Evolutionary conservation across 768 basidiomycete species (phyloP).

Genomic region (Hemileccinum impolitum): DNA sequence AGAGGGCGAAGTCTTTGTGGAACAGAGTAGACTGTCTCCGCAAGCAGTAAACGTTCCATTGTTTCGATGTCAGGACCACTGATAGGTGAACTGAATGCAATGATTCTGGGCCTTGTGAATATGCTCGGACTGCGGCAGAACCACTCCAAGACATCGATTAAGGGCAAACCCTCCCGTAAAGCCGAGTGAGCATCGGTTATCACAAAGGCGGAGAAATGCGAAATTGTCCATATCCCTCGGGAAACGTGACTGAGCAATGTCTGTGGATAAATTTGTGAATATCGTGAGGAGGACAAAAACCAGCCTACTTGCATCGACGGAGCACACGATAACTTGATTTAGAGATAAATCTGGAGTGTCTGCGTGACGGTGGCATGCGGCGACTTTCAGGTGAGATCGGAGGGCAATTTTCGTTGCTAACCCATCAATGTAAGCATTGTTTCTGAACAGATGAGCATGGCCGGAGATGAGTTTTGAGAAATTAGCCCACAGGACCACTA

Average conservation of each 20-base stretch:
- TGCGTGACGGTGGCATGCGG: slow-evolving; percentile 9
- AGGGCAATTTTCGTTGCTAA: slow-evolving; percentile 13
- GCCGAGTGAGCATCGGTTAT: slow-evolving; percentile 41
- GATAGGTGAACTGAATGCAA: slow-evolving; percentile 36
- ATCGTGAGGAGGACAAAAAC: neutral
- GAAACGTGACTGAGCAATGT: slow-evolving; percentile 39
- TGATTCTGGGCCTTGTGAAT: slow-evolving; percentile 40
- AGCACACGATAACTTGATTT: slow-evolving; percentile 39
- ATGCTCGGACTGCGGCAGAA: slow-evolving; percentile 39
- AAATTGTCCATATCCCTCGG: slow-evolving; percentile 37
- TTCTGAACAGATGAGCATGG: slow-evolving; percentile 7
- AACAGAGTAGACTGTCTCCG: slow-evolving; percentile 37
- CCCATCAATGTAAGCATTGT: slow-evolving; percentile 10
- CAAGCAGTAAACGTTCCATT: slow-evolving; percentile 39
- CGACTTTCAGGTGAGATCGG: slow-evolving; percentile 16
- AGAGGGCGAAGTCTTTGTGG: slow-evolving; percentile 38
- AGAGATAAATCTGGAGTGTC: slow-evolving; percentile 18
- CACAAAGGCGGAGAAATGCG: slow-evolving; percentile 44
- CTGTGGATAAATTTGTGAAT: slow-evolving; percentile 25
- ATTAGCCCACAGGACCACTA: slow-evolving; percentile 20
- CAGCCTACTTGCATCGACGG: slow-evolving; percentile 36
- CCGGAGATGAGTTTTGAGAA: neutral
- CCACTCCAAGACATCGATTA: slow-evolving; percentile 44
- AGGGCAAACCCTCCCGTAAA: slow-evolving; percentile 36
- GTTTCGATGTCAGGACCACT: slow-evolving; percentile 31